Evolutionary conservation across 306 rosid genomes (phyloP).

Genomic region (Cucumis hystrix): DNA sequence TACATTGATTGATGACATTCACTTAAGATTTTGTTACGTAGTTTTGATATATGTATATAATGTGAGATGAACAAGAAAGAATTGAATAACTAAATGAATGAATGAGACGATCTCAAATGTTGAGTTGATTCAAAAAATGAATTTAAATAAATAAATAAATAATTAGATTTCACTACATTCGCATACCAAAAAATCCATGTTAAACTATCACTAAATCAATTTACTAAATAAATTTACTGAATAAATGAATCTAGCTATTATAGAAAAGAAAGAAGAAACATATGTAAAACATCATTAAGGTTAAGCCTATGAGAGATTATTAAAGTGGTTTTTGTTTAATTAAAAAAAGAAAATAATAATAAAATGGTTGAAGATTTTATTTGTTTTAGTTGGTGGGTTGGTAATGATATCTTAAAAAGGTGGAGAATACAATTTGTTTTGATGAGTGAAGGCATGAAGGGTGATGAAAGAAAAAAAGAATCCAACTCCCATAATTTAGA

Average conservation of each 20-base stretch:
- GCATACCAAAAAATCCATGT: neutral
- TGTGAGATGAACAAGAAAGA: too few species aligned
- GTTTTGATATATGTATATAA: too few species aligned
- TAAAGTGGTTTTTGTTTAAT: neutral
- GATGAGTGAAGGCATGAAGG: constrained; percentile 25
- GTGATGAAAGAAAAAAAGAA: constrained; percentile 34
- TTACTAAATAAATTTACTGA: too few species aligned
- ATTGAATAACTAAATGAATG: too few species aligned
- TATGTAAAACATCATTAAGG: neutral
- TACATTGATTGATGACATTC: too few species aligned
- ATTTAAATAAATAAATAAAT: too few species aligned
- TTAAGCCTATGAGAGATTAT: neutral
- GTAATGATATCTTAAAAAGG: constrained; percentile 46
- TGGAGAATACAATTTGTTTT: constrained; percentile 25
- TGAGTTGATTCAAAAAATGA: too few species aligned
- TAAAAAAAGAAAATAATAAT: neutral
- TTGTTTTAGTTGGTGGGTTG: constrained; percentile 6
- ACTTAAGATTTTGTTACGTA: too few species aligned
- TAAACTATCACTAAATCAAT: neutral
- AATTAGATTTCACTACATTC: too few species aligned
- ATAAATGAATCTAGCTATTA: neutral
- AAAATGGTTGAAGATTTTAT: neutral
- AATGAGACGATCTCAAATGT: too few species aligned
- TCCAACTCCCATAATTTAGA: constrained; percentile 4
- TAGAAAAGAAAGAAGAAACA: neutral